phyloP scores from a whole-genome alignment of 768 basidiomycete genomes.

The Krasilnikovozyma curviuscula region DNA sequence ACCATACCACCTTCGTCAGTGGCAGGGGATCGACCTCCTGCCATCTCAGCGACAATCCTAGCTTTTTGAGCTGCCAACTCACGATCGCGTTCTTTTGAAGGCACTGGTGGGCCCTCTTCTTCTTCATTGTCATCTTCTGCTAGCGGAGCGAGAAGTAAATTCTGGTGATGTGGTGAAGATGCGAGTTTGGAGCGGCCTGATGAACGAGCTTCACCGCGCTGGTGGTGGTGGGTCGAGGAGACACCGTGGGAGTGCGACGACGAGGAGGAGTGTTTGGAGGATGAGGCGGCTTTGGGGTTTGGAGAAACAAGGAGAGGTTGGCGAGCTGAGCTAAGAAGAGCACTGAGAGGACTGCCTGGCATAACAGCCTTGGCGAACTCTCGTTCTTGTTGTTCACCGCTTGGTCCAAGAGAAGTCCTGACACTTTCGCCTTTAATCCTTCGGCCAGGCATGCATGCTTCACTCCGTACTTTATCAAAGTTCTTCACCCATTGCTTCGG shows the following conservation, averaged over 20 bases:
- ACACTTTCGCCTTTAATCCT: conserved; percentile 2
- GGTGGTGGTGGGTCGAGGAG: conserved; percentile 10
- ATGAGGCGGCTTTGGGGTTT: not conserved
- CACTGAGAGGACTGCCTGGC: conserved; percentile 83
- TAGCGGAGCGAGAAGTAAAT: no score
- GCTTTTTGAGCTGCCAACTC: conserved; percentile 82
- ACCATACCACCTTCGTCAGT: conserved; percentile 19
- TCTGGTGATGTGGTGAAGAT: no score
- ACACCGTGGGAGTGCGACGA: conserved; percentile 34
- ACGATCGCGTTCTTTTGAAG: conserved; percentile 32
- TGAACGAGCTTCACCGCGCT: conserved; percentile 20
- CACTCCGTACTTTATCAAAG: conserved; percentile 45
- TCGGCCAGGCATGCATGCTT: conserved; percentile 33
- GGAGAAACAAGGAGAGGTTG: conserved; percentile 40
- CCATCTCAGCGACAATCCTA: conserved; percentile 85
- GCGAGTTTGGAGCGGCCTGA: no score
- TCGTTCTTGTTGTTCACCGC: conserved; percentile 40
- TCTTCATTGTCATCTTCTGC: conserved; percentile 14
- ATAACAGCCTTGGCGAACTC: conserved; percentile 94
- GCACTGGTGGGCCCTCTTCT: no score
- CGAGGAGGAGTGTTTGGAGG: conserved; percentile 8
- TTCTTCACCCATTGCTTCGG: conserved; percentile 45
- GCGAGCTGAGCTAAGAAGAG: conserved; percentile 63
- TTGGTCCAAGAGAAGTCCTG: conserved; percentile 18
- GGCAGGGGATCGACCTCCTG: conserved; percentile 28